These are phyloP conservation scores for Verticillium albo-atrum DNA, from an alignment of 2,329 filamentous ascomycete genomes.

Conservation along the genomic window DNA sequence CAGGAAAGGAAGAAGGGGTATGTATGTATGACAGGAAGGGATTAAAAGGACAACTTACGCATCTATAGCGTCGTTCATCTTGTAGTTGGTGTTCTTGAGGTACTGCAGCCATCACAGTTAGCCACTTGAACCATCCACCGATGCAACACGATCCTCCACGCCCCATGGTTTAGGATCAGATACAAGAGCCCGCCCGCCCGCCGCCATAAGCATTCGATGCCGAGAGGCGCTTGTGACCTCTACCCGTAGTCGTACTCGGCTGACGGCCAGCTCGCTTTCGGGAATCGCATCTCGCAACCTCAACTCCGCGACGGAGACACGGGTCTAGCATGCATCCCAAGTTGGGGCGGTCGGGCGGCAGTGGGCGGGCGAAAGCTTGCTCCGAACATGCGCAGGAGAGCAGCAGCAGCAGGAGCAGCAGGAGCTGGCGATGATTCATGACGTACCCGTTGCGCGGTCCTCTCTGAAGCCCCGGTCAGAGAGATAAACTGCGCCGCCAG, in stretches of 20 bases:
- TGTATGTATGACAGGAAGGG: constrained; percentile 12
- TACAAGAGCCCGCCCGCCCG: too few species aligned
- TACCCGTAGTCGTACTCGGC: too few species aligned
- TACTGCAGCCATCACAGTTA: constrained; percentile 27
- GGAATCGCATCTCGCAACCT: too few species aligned
- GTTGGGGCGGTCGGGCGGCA: neutral
- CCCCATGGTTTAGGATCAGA: too few species aligned
- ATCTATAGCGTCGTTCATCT: constrained; percentile 50
- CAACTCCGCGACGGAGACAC: too few species aligned
- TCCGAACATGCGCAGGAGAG: too few species aligned
- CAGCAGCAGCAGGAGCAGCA: too few species aligned
- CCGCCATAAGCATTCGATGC: too few species aligned
- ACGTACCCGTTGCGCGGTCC: constrained; percentile 40
- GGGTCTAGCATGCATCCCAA: neutral
- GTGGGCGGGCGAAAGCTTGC: too few species aligned
- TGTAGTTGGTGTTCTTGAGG: constrained; percentile 43
- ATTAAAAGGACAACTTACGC: constrained; percentile 43
- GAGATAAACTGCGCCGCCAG: constrained; percentile 35
- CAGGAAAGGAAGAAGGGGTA: neutral
- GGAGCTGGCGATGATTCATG: neutral
- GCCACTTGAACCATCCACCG: neutral
- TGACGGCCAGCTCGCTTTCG: too few species aligned
- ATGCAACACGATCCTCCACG: neutral
- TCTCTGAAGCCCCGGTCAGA: constrained; percentile 38
- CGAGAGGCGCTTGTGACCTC: too few species aligned